These are phyloP conservation scores for Chaetomium globosum DNA, from an alignment of 2,329 filamentous ascomycete species.

Conservation along the genomic window DNA sequence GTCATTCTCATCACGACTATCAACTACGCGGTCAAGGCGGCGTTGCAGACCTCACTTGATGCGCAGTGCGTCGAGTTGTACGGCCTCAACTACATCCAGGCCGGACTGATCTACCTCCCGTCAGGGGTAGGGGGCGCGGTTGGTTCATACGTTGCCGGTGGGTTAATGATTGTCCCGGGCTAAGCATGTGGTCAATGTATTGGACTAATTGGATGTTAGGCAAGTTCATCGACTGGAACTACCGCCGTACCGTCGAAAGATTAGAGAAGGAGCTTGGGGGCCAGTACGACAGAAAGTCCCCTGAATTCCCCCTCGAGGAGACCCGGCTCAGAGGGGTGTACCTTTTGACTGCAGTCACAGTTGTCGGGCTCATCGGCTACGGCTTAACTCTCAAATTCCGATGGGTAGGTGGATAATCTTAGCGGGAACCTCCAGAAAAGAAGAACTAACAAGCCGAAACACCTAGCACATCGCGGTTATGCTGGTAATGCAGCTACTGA, in stretches of 20 bases:
- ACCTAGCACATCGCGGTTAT: conserved; percentile 26
- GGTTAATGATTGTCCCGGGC: background rate
- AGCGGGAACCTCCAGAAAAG: background rate
- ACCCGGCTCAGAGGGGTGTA: conserved; percentile 20
- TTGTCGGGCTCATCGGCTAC: conserved; percentile 24
- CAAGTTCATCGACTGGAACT: conserved; percentile 28
- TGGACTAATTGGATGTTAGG: conserved; percentile 3
- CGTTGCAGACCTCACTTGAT: conserved; percentile 26
- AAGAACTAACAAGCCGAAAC: background rate
- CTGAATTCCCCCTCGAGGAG: conserved; percentile 23
- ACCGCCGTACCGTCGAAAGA: conserved; percentile 13
- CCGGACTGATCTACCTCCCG: conserved; percentile 24
- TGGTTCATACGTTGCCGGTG: conserved; percentile 24
- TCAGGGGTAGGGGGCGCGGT: conserved; percentile 23
- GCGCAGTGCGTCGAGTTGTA: conserved; percentile 25
- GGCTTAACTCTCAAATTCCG: conserved; percentile 18
- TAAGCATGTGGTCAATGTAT: background rate
- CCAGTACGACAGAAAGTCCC: conserved; percentile 20
- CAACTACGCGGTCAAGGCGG: conserved; percentile 27
- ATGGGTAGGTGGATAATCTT: conserved; percentile 14
- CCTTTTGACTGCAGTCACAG: conserved; percentile 10
- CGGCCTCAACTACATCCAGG: conserved; percentile 21
- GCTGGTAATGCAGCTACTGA: conserved; percentile 27
- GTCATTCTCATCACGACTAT: conserved; percentile 28
- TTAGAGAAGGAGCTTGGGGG: background rate